A percentile compares a stretch with the other conserved stretches of the same genome.
These are phyloP conservation scores for Solanum medicagineum DNA, from an alignment of 257 asterid species.

Conservation along the genomic window DNA sequence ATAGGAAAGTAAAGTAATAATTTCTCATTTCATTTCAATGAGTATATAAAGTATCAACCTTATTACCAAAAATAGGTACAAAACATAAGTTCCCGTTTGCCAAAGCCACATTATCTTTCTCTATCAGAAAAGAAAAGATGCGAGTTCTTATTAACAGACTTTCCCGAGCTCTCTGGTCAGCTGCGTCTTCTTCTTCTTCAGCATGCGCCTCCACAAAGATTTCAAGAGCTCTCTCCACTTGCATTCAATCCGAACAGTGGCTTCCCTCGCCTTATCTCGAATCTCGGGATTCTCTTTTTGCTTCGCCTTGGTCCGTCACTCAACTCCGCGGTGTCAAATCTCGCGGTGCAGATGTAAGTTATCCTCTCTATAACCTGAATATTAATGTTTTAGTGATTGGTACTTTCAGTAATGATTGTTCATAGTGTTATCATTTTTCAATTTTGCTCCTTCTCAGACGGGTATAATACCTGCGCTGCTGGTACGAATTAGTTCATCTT, in stretches of 20 bases:
- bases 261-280: slow-evolving; percentile 2
- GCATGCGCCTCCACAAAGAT: not conserved
- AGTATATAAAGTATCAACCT: not conserved
- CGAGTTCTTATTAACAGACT: slow-evolving; percentile 21
- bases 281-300: slow-evolving; percentile 6
- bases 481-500: not conserved
- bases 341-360: slow-evolving; percentile 68
- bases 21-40: not conserved
- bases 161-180: slow-evolving; percentile 22
- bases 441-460: not conserved
- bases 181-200: slow-evolving; percentile 3
- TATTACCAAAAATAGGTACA: not conserved
- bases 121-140: slow-evolving; percentile 10
- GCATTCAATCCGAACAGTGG: slow-evolving; percentile 4
- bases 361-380: not conserved
- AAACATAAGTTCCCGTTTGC: not conserved
- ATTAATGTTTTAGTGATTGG: not conserved
- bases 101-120: not conserved
- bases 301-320: slow-evolving; percentile 60
- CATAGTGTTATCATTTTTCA: not conserved
- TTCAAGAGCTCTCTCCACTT: slow-evolving; percentile 10
- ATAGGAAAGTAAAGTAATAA: not conserved
- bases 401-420: not conserved
- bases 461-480: not conserved
- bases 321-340: slow-evolving; percentile 80